Base-by-base conservation (phyloP, 108 stramenopile species). In the Asterionellopsis glacialis region DNA sequence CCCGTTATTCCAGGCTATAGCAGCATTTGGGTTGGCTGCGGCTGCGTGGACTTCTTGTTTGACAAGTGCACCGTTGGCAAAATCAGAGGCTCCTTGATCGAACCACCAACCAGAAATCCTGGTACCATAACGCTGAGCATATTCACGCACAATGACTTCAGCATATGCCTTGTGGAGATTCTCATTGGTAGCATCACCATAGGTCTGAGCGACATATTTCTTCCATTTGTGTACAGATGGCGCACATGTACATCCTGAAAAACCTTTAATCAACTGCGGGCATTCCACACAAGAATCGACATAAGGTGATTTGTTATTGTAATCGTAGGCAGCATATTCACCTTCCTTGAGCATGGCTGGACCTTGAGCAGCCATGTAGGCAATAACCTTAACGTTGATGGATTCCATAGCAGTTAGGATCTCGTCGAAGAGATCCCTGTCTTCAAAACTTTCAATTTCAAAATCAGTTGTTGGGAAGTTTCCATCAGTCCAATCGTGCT, bases 321-420 rank as follows among this genome's bases (percentile, higher is more conserved):
- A 48, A 9, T 48, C 47, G 19, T 21, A 48, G 19, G 19, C 21
- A 4, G 47, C 47, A 21, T 19, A 19, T 33, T 33, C 33, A 7
- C 33, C 33, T 33, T 33, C 33, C 54, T 55, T 55, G 19, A 24
- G 54, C 54, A 55, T 55, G 39, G 54, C 54, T 22, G 54, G 54
- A 55, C 54, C 54, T 40, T 55, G 54, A 28, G 54, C 54, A 40
- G 22, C 54, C 54, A 55, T 55, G 54, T 55, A 55, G 19, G 54
- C 54, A 25, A 55, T 55, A n/a, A 55, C 54, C 9, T 55, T 55
- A 22, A 55, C 24, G 5, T 25, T 25, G 5, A 24, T 25, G 4
- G 4, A 2, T 18, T 55, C 24, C 22, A 55, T 55, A 22, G 54
- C 54, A 5, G 19, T 25, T 4, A 25, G 16, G 16, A 55, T 16